phyloP scores from a whole-genome alignment of 306 rosid species.

The Rubus idaeus region DNA sequence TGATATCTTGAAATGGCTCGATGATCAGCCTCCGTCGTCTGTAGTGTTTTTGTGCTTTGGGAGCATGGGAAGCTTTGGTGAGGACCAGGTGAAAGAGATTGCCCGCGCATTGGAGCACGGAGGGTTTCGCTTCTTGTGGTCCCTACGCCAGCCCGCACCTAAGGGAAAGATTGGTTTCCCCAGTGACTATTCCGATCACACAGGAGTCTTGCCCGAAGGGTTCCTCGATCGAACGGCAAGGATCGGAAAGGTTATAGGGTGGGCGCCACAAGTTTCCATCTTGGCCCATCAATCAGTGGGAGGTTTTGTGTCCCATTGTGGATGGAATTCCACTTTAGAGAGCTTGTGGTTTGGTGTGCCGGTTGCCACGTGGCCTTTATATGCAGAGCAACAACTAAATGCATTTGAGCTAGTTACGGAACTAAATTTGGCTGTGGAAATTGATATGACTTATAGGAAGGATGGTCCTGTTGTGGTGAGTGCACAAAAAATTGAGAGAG shows the following conservation, averaged over 20 bases:
- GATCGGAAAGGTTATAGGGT: constrained; percentile 24
- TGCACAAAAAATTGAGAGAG: constrained; percentile 21
- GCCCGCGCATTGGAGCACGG: background rate
- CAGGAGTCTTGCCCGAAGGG: constrained; percentile 10
- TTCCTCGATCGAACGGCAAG: constrained; percentile 1
- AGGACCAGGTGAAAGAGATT: constrained; percentile 12
- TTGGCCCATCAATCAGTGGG: constrained; percentile 19
- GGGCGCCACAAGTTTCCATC: constrained; percentile 32
- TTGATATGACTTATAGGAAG: constrained; percentile 15
- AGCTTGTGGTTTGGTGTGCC: constrained; percentile 26
- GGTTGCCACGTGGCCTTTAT: constrained; percentile 24
- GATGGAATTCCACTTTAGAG: constrained; percentile 31
- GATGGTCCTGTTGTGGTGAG: background rate
- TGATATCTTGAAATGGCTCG: constrained; percentile 15
- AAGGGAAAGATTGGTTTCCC: background rate
- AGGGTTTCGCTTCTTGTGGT: constrained; percentile 25
- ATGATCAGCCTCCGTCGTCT: constrained; percentile 5
- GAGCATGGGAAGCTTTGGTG: constrained; percentile 19
- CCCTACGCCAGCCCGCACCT: background rate
- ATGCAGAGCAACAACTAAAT: constrained; percentile 22
- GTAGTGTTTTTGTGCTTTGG: constrained; percentile 23
- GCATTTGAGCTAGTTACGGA: constrained; percentile 23
- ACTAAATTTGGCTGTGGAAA: constrained; percentile 10
- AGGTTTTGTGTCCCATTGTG: constrained; percentile 27
- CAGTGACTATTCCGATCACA: background rate